phyloP scores from a whole-genome alignment of 1,284 basidiomycete species.

The Kwoniella shivajii region DNA sequence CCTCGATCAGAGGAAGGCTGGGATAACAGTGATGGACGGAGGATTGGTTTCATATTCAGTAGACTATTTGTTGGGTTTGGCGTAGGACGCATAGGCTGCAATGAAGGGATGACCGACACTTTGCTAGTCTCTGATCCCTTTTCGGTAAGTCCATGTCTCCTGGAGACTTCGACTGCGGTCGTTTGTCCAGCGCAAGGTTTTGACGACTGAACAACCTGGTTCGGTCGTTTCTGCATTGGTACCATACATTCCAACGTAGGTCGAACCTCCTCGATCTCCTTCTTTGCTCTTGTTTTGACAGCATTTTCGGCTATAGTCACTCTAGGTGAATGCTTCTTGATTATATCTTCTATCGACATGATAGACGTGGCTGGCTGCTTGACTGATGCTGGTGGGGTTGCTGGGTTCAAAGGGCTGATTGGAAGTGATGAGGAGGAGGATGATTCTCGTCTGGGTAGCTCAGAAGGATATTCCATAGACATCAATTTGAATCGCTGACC shows the following conservation, averaged over 20 bases:
- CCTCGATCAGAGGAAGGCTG: no score
- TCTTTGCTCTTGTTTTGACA: constrained; percentile 32
- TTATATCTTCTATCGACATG: constrained; percentile 55
- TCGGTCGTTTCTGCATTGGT: no score
- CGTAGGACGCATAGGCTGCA: neutral
- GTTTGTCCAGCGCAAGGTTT: no score
- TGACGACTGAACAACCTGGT: no score
- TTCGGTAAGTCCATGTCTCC: no score
- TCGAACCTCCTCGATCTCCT: constrained; percentile 20
- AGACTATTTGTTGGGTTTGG: neutral
- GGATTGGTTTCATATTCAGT: constrained; percentile 8
- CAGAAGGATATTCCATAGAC: neutral
- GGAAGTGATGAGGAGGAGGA: neutral
- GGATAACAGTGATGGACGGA: no score
- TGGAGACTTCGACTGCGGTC: neutral
- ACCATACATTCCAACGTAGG: neutral
- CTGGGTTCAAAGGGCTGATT: neutral
- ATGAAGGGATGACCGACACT: neutral
- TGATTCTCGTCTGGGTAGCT: no score
- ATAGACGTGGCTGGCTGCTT: constrained; percentile 13
- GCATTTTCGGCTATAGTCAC: constrained; percentile 29
- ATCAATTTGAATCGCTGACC: no score
- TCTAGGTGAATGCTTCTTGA: constrained; percentile 47
- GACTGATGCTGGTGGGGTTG: neutral
- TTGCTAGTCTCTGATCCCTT: no score